Conservation (phyloP, 108 stramenopile genomes). For the Skeletonema grethae region DNA sequence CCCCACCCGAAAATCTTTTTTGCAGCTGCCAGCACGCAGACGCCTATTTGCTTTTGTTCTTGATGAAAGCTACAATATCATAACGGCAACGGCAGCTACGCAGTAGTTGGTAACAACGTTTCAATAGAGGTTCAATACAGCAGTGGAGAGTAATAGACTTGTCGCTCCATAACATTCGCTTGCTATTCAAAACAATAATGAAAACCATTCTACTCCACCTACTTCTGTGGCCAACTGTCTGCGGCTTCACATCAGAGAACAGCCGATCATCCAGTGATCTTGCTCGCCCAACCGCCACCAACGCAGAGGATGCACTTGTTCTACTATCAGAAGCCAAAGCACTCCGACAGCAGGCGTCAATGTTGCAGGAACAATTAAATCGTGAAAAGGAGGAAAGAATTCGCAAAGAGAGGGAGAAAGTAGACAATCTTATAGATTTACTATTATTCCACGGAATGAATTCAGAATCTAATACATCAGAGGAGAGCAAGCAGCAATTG, state of each 20-base stretch:
- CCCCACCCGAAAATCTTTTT: too few relatives aligned
- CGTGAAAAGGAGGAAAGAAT: slow-evolving; percentile 47
- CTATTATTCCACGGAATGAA: slow-evolving; percentile 48
- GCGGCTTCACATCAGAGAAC: background rate
- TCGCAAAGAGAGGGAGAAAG: slow-evolving; percentile 43
- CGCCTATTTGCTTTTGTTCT: too few relatives aligned
- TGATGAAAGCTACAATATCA: too few relatives aligned
- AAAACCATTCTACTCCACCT: background rate
- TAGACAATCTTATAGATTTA: slow-evolving; percentile 70
- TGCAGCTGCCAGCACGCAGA: too few relatives aligned
- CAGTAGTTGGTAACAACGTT: too few relatives aligned
- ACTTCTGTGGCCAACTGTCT: background rate
- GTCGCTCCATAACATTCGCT: too few relatives aligned
- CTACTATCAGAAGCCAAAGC: slow-evolving; percentile 21
- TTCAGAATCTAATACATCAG: slow-evolving; percentile 17
- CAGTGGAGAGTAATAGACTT: too few relatives aligned
- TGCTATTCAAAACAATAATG: background rate
- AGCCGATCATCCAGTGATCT: slow-evolving; percentile 1
- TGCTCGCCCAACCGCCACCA: background rate
- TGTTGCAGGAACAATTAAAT: slow-evolving; percentile 39
- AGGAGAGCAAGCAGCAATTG: slow-evolving; percentile 45
- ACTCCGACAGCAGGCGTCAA: slow-evolving; percentile 16
- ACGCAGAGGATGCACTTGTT: slow-evolving; percentile 11
- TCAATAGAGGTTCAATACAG: too few relatives aligned
- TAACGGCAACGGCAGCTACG: too few relatives aligned